phyloP scores from a whole-genome alignment of 2,329 filamentous ascomycete species.

The Curvularia hawaiiensis region DNA sequence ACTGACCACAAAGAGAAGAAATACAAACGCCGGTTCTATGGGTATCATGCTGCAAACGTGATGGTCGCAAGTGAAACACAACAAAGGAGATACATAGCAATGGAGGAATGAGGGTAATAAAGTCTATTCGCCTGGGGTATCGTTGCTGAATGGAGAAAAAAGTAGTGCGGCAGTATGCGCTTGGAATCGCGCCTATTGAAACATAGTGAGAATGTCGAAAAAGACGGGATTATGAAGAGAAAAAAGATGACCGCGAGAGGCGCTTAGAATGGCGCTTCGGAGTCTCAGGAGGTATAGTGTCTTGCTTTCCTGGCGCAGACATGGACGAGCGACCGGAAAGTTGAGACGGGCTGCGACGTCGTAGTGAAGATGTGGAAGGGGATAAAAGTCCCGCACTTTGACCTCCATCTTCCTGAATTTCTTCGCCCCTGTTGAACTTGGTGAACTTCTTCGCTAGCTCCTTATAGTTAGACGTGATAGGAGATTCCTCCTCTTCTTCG shows the following conservation, averaged over 20 bases:
- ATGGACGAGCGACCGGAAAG: neutral
- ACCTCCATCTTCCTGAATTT: neutral
- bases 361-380: neutral
- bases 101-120: neutral
- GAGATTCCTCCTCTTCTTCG: neutral
- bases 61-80: neutral
- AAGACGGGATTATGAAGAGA: neutral
- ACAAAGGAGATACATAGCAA: no score
- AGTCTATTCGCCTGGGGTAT: neutral
- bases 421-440: neutral
- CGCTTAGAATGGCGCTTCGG: neutral
- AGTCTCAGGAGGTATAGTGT: neutral
- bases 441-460: neutral
- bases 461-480: neutral
- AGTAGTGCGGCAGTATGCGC: neutral
- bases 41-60: neutral
- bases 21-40: neutral
- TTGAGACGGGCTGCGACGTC: neutral
- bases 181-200: neutral
- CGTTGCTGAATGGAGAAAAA: neutral
- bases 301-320: neutral
- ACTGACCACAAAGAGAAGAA: neutral
- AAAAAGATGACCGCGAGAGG: neutral
- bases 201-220: neutral
- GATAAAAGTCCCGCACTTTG: neutral